Conservation (phyloP, 495 filamentous ascomycete species). For the Platismatia glauca region DNA sequence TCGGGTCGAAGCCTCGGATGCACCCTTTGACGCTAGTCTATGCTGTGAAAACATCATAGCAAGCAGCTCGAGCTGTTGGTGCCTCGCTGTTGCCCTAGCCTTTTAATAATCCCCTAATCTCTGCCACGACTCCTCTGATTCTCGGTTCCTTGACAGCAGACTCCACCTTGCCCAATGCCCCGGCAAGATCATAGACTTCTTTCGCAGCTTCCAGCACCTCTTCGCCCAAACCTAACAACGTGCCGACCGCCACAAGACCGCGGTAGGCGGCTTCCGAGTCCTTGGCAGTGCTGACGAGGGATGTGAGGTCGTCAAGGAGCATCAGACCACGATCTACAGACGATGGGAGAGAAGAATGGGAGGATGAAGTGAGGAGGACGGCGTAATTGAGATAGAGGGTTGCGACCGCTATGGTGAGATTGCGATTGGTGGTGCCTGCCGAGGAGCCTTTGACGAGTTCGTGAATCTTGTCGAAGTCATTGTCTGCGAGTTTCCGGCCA, state of each 20-base stretch:
- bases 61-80: neutral
- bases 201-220: constrained; percentile 42
- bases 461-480: constrained; percentile 49
- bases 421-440: constrained; percentile 57
- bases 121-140: constrained; percentile 39
- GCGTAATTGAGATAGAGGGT: constrained; percentile 83
- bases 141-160: constrained; percentile 40
- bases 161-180: constrained; percentile 29
- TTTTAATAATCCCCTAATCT: constrained; percentile 34
- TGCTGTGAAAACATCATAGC: neutral
- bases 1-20: neutral
- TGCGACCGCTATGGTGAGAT: constrained; percentile 69
- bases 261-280: constrained; percentile 81
- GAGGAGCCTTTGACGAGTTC: constrained; percentile 40
- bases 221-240: constrained; percentile 49
- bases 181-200: constrained; percentile 39
- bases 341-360: constrained; percentile 27
- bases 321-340: constrained; percentile 49
- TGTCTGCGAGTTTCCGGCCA: constrained; percentile 55
- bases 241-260: constrained; percentile 73
- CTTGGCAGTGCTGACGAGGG: constrained; percentile 51
- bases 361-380: constrained; percentile 45
- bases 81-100: neutral
- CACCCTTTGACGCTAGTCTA: neutral
- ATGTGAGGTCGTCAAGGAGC: constrained; percentile 54